A percentile compares a stretch with the other conserved stretches of the same genome.
Conservation (phyloP, 768 basidiomycete species). For the Suillus brevipes region DNA sequence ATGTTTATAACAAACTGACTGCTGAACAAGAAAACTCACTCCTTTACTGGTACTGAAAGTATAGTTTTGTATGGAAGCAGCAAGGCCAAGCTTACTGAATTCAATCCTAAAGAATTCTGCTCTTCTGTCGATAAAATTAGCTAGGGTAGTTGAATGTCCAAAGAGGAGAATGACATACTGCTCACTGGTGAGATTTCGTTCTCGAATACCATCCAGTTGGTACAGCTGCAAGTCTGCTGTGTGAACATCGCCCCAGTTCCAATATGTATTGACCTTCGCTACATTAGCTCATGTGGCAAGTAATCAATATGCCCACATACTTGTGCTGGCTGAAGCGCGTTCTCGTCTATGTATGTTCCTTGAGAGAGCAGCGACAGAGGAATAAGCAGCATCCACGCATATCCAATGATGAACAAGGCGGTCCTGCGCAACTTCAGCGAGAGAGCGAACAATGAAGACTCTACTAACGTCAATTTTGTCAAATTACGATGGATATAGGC, state of each 20-base stretch:
- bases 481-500: conserved; percentile 34
- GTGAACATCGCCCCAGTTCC: conserved; percentile 90
- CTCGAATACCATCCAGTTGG: conserved; percentile 62
- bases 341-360: conserved; percentile 88
- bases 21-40: conserved; percentile 35
- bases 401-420: conserved; percentile 60
- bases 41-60: conserved; percentile 49
- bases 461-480: conserved; percentile 32
- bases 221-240: conserved; percentile 79
- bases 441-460: neutral
- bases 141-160: neutral
- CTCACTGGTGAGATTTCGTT: conserved; percentile 61
- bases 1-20: neutral
- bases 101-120: conserved; percentile 60
- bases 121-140: conserved; percentile 47
- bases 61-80: conserved; percentile 70
- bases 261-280: conserved; percentile 83
- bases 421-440: conserved; percentile 40
- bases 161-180: conserved; percentile 53
- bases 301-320: conserved; percentile 40
- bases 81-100: conserved; percentile 74
- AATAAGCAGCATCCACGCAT: conserved; percentile 81
- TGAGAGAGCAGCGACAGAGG: conserved; percentile 67
- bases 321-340: conserved; percentile 91
- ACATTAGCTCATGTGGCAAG: conserved; percentile 3